Evolutionary conservation across 148 eudicot species (phyloP).

Genomic region (Rhododendron simsii): DNA sequence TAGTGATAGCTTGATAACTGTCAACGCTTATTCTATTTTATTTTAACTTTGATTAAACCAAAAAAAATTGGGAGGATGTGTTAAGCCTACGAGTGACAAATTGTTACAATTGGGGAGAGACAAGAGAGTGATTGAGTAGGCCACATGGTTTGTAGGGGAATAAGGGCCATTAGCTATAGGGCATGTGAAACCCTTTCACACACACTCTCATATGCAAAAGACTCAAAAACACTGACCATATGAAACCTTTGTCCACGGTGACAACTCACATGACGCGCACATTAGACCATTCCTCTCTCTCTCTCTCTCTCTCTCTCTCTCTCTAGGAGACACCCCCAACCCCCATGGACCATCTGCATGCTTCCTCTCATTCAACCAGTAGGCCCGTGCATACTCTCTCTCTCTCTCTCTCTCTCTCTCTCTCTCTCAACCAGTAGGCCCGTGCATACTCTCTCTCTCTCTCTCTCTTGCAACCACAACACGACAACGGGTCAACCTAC

Average conservation of each 20-base stretch:
- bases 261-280: constrained; percentile 43
- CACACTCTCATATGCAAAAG: background rate
- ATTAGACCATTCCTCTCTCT: constrained; percentile 9
- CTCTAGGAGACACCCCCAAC: constrained; percentile 15
- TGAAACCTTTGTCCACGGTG: constrained; percentile 11
- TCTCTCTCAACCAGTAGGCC: too few species aligned
- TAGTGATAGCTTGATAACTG: too few species aligned
- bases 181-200: background rate
- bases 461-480: background rate
- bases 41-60: background rate
- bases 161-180: background rate
- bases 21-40: too few species aligned
- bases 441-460: constrained; percentile 7
- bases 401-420: constrained; percentile 16
- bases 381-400: constrained; percentile 21
- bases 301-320: background rate
- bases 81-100: background rate
- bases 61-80: background rate
- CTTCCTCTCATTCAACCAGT: too few species aligned
- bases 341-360: too few species aligned
- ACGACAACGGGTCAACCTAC: background rate
- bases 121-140: background rate
- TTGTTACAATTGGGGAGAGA: background rate
- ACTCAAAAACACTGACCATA: background rate
- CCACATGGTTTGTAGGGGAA: background rate